phyloP scores from a whole-genome alignment of 2,329 filamentous ascomycete genomes.

The Magnaporthiopsis incrustans region DNA sequence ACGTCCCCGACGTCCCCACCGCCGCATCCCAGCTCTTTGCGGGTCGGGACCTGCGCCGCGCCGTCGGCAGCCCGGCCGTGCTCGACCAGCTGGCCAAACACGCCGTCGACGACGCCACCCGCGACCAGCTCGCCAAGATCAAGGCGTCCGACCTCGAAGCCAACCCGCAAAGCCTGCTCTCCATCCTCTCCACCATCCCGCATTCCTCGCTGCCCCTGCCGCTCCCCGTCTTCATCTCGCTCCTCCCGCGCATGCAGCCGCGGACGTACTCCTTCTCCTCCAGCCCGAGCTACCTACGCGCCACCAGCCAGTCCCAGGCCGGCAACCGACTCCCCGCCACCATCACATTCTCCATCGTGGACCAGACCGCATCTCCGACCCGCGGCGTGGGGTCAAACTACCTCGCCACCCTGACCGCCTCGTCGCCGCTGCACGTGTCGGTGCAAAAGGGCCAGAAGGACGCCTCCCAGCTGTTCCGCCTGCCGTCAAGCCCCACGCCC shows the following conservation, averaged over 20 bases:
- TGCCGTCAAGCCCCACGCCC: conserved; percentile 32
- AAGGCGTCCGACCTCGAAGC: conserved; percentile 27
- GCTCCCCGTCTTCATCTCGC: conserved; percentile 44
- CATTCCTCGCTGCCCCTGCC: conserved; percentile 35
- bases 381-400: conserved; percentile 40
- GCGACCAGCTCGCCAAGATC: conserved; percentile 10
- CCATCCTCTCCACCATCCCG: conserved; percentile 43
- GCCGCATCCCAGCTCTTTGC: conserved; percentile 8
- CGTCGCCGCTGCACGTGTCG: neutral
- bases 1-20: conserved; percentile 13
- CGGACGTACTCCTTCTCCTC: conserved; percentile 41
- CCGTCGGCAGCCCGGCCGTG: neutral
- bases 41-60: neutral
- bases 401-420: conserved; percentile 24
- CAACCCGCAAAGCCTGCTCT: conserved; percentile 39
- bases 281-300: conserved; percentile 38
- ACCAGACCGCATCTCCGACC: conserved; percentile 29
- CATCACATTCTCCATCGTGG: conserved; percentile 50
- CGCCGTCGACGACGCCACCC: conserved; percentile 13
- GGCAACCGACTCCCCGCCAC: neutral
- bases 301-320: conserved; percentile 14
- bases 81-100: conserved; percentile 13
- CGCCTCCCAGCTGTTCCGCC: conserved; percentile 28
- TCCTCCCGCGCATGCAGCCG: conserved; percentile 47
- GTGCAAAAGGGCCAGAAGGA: neutral